Evolutionary conservation across 2,329 filamentous ascomycete species (phyloP).

Genomic region (Colletotrichum sp.): DNA sequence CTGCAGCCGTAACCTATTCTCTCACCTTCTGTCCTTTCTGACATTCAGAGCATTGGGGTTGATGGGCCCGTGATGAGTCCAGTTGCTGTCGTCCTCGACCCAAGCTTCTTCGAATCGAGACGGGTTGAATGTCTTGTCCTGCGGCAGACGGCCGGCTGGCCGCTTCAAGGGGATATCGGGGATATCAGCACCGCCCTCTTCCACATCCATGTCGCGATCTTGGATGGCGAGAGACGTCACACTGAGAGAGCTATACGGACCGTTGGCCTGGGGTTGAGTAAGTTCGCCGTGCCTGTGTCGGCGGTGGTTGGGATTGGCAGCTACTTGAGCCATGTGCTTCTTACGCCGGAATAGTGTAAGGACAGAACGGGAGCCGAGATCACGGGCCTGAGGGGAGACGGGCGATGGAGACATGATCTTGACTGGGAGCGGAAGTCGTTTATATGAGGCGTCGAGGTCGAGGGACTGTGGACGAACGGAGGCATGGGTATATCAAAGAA

Average conservation of each 20-base stretch:
- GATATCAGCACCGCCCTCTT: slow-evolving; percentile 22
- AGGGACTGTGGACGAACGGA: background rate
- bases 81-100: slow-evolving; percentile 13
- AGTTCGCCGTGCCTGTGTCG: slow-evolving; percentile 10
- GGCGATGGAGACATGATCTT: background rate
- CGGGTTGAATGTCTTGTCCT: background rate
- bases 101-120: slow-evolving; percentile 12
- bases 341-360: slow-evolving; percentile 2
- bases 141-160: background rate
- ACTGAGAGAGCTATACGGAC: background rate
- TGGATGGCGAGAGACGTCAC: background rate
- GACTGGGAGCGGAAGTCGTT: background rate
- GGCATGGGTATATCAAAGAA: background rate
- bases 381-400: background rate
- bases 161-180: slow-evolving; percentile 26
- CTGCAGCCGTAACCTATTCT: too few species aligned
- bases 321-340: slow-evolving; percentile 12
- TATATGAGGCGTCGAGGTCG: background rate
- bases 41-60: background rate
- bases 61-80: slow-evolving; percentile 9
- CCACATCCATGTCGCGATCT: background rate
- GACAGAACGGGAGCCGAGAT: background rate
- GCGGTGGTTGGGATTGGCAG: background rate
- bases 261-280: background rate
- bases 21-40: slow-evolving; percentile 2